Evolutionary conservation across 257 asterid genomes (phyloP), one percentile per base, ranked within the genome.

Genomic region (Paraleonurus japonicus): DNA sequence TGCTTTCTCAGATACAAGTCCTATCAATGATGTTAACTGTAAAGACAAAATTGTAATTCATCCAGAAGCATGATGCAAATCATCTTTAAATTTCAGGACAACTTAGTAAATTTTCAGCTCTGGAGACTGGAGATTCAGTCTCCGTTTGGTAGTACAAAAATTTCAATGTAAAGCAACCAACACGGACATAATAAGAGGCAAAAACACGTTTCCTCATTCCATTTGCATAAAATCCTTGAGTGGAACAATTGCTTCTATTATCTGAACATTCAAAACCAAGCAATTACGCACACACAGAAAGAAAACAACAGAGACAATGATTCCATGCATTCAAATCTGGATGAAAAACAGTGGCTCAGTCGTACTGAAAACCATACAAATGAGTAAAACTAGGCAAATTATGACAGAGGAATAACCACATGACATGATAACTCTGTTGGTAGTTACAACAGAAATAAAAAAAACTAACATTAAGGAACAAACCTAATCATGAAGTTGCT

Each of bases 401-500:
- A 8, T 30, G 61, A 53, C 48, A 68, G 35, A 13, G 45, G 22
- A 55, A 23, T 23, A 57, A 30, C 30, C 54, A 26, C 53, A 60
- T 54, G 47, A 58, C 55, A 39, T 13, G 57, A 57, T 51, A 50
- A 28, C 39, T 76, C 37, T 39, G 50, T 50, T 22, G 70, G 24
- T 24, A 19, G 32, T 33, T 51, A 27, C 65, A 63, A 48, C 48
- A 74, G 30, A 15, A 28, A 28, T 30, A 4, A 41, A 43, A 57
- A 37, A 1, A 62, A 67, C 19, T 63, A 66, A 66, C 3, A 28
- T 22, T 22, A 19, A 7, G 26, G 71, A 55, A 54, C 77, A 43
- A 71, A 68, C 67, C 79, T 73, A 71, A 33, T 47, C 50, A 51
- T 37, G 74, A 68, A 70, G 47, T 30, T 69, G 60, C 74, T 63